These are phyloP conservation scores for Drechslerella coelobrocha DNA, from an alignment of 2,329 filamentous ascomycete species.

Conservation along the genomic window DNA sequence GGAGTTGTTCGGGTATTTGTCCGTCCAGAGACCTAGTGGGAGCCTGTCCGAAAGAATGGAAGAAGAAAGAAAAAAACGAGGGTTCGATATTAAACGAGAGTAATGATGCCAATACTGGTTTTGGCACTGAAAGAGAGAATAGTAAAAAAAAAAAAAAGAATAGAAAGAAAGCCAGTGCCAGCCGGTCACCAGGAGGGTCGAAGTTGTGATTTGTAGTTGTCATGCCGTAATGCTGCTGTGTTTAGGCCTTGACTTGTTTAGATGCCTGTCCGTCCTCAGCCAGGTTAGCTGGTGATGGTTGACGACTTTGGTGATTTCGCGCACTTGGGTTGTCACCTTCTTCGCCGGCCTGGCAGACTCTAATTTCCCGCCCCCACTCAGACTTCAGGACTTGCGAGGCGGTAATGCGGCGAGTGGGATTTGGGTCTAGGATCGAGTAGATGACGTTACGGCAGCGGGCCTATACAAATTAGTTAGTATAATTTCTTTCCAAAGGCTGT, in stretches of 20 bases:
- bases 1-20: conserved; percentile 22
- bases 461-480: conserved; percentile 62
- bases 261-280: conserved; percentile 30
- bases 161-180: conserved; percentile 47
- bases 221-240: conserved; percentile 5
- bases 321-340: conserved; percentile 67
- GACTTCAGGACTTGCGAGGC: conserved; percentile 97
- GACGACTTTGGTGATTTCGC: conserved; percentile 65
- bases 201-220: conserved; percentile 8
- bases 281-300: conserved; percentile 15
- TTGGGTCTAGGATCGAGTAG: conserved; percentile 96
- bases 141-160: conserved; percentile 34
- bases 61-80: conserved; percentile 25
- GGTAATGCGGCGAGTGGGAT: conserved; percentile 87
- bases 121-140: too few relatives aligned
- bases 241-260: conserved; percentile 46
- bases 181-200: conserved; percentile 34
- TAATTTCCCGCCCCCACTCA: conserved; percentile 98
- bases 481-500: conserved; percentile 51
- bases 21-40: conserved; percentile 37
- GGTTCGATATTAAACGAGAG: conserved; percentile 52
- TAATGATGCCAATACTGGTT: conserved; percentile 49
- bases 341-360: conserved; percentile 93
- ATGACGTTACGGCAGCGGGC: conserved; percentile 98
- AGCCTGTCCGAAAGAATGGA: conserved; percentile 45